Evolutionary conservation across 2,329 filamentous ascomycete species (phyloP).

Genomic region (Davidsoniella australis): DNA sequence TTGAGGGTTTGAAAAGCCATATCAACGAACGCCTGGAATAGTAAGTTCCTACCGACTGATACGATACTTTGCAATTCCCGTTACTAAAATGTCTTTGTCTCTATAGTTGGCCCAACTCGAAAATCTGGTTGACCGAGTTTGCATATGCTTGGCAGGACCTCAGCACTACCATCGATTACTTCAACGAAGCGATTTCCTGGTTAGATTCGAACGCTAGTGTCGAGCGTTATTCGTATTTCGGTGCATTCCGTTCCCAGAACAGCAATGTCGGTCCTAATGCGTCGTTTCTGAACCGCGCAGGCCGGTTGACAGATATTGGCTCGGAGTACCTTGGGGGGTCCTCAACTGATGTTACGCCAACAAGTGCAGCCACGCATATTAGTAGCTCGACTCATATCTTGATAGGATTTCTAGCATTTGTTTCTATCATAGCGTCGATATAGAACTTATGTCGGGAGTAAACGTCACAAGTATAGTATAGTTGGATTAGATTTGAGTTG

Average conservation of each 20-base stretch:
- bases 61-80: neutral
- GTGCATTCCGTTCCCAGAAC: conserved; percentile 49
- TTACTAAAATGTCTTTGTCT: neutral
- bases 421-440: too few relatives aligned
- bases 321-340: conserved; percentile 53
- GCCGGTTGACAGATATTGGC: conserved; percentile 58
- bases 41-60: conserved; percentile 16
- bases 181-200: conserved; percentile 47
- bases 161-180: conserved; percentile 43
- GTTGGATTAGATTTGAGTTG: too few relatives aligned
- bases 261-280: conserved; percentile 62
- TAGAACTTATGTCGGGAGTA: too few relatives aligned
- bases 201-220: conserved; percentile 43
- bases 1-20: conserved; percentile 49
- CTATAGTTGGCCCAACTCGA: conserved; percentile 37
- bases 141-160: conserved; percentile 43
- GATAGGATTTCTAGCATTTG: too few relatives aligned
- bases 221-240: conserved; percentile 58
- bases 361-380: neutral
- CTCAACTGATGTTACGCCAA: conserved; percentile 25
- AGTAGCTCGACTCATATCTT: too few relatives aligned
- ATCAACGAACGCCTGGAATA: conserved; percentile 33
- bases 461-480: too few relatives aligned
- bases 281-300: conserved; percentile 50
- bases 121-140: conserved; percentile 69